Evolutionary conservation across 1,139 yeast genomes (phyloP).

Genomic region (Saccharomyces hybrid): DNA sequence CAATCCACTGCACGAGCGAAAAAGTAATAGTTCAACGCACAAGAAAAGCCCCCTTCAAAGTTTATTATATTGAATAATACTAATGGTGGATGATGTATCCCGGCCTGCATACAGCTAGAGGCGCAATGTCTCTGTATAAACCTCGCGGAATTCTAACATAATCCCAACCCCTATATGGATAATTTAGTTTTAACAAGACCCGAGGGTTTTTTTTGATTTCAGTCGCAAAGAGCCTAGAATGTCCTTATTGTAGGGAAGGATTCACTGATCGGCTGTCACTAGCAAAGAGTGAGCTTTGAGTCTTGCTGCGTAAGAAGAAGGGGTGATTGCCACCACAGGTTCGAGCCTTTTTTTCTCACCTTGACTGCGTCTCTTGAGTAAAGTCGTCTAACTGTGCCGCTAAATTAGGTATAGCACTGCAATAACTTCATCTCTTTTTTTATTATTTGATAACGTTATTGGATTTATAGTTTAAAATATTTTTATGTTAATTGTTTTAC

Average conservation of each 20-base stretch:
- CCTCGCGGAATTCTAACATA: neutral
- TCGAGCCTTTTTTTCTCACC: too few relatives aligned
- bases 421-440: too few relatives aligned
- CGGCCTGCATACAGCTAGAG: neutral
- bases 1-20: neutral
- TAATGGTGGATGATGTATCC: neutral
- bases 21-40: neutral
- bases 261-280: neutral
- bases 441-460: too few relatives aligned
- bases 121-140: neutral
- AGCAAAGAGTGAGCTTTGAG: too few relatives aligned
- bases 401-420: too few relatives aligned
- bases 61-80: neutral
- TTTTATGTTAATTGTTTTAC: neutral
- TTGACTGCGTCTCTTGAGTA: too few relatives aligned
- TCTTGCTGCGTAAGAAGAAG: too few relatives aligned
- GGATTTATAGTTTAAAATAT: neutral
- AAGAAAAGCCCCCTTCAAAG: neutral
- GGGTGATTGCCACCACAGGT: neutral
- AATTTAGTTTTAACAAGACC: neutral
- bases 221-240: neutral
- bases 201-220: neutral
- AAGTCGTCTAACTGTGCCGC: too few relatives aligned
- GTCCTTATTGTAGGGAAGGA: neutral
- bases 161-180: neutral